Conservation (phyloP, 768 basidiomycete genomes). For the Mycena crocata region DNA sequence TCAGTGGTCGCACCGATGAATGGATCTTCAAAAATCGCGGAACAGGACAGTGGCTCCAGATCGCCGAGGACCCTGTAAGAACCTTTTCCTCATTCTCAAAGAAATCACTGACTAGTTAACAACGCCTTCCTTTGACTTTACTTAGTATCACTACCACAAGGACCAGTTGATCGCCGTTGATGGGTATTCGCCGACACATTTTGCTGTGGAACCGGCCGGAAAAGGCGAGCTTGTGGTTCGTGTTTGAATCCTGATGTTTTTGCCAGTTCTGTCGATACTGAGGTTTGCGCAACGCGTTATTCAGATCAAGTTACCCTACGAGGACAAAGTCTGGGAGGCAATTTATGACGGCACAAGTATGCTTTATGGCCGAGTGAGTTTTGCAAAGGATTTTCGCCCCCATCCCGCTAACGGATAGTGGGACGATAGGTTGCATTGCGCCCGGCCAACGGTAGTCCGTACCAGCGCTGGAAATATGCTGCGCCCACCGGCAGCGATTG, state of each 20-base stretch:
- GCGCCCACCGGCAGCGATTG: too few relatives aligned
- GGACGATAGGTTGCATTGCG: not conserved
- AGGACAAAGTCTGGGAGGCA: not conserved
- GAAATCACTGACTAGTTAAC: too few relatives aligned
- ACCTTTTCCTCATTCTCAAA: too few relatives aligned
- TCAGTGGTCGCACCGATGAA: too few relatives aligned
- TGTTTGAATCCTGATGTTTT: conserved; percentile 16
- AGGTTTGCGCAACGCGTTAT: not conserved
- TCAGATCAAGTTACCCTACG: not conserved
- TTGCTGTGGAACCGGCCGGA: too few relatives aligned
- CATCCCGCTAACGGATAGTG: not conserved
- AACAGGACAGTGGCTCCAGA: too few relatives aligned
- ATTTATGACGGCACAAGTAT: conserved; percentile 2
- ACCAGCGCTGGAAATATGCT: not conserved
- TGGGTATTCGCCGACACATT: too few relatives aligned
- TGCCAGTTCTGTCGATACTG: not conserved
- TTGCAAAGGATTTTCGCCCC: not conserved
- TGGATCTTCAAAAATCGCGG: too few relatives aligned
- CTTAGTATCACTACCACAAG: too few relatives aligned
- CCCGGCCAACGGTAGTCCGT: not conserved
- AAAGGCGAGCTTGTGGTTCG: not conserved
- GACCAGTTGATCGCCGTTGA: too few relatives aligned
- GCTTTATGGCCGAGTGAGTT: not conserved
- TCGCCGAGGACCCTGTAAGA: too few relatives aligned
- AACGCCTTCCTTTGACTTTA: too few relatives aligned